phyloP scores from a whole-genome alignment of 225 moss, liverwort and hornwort species.

The Physcomitrellopsis africana region DNA sequence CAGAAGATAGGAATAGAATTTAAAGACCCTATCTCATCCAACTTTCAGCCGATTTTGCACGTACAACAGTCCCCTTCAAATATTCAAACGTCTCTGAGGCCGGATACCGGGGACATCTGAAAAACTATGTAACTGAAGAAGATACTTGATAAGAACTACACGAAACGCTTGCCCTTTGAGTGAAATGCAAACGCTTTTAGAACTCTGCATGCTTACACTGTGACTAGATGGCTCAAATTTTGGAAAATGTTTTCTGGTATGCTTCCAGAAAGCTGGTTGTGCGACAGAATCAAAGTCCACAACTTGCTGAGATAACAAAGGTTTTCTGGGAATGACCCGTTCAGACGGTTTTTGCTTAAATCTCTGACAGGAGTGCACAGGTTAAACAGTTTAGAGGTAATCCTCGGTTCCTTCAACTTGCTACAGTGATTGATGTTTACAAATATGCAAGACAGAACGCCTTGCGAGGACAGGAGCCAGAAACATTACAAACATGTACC shows the following conservation, averaged over 20 bases:
- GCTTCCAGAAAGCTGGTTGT: not conserved
- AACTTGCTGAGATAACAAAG: fast-evolving
- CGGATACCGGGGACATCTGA: not conserved
- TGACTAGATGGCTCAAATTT: fast-evolving
- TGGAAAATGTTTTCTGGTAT: not conserved
- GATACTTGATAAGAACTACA: not conserved
- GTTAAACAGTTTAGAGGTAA: not conserved
- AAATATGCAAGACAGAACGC: not conserved
- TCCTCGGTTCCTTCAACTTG: not conserved
- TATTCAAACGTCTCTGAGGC: not conserved
- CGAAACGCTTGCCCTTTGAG: fast-evolving
- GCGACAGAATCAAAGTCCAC: conserved; percentile 17
- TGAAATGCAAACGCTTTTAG: not conserved
- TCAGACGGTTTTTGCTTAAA: conserved; percentile 24
- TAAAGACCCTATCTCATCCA: too few species aligned
- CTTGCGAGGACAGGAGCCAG: fast-evolving
- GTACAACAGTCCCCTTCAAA: too few species aligned
- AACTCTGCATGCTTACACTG: not conserved
- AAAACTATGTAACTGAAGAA: not conserved
- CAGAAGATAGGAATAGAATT: not conserved
- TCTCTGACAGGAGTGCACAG: conserved; percentile 9
- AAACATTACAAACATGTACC: not conserved
- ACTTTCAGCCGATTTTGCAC: not conserved
- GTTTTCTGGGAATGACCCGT: not conserved
- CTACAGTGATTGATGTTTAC: not conserved